phyloP scores from a whole-genome alignment of 164 flowering plant species.

The Magnolia officinalis region DNA sequence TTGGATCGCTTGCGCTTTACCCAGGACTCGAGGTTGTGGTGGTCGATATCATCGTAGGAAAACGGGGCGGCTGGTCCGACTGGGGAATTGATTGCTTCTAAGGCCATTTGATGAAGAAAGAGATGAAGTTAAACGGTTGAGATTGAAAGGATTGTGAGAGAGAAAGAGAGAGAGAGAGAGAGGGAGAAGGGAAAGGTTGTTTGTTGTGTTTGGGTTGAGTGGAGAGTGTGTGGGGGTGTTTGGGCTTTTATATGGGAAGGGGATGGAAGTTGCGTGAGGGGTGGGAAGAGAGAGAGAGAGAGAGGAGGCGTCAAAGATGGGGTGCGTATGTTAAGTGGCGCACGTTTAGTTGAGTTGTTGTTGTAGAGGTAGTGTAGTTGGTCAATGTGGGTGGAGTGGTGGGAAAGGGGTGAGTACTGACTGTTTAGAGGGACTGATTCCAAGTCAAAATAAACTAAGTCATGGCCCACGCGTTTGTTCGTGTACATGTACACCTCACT shows the following conservation, averaged over 20 bases:
- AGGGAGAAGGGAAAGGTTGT: not conserved
- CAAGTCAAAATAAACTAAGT: not conserved
- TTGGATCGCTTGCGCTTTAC: slow-evolving; percentile 54
- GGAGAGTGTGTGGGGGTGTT: slow-evolving; percentile 6
- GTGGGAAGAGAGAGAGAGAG: slow-evolving; percentile 14
- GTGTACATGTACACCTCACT: not conserved
- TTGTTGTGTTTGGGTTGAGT: not conserved
- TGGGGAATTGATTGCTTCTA: slow-evolving; percentile 46
- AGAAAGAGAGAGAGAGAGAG: not conserved
- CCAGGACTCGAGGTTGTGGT: slow-evolving; percentile 33
- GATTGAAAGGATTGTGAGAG: not conserved
- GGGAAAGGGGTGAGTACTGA: not conserved
- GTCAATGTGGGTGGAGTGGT: not conserved
- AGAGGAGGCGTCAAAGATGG: slow-evolving; percentile 3
- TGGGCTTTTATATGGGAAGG: not conserved
- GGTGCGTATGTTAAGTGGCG: slow-evolving; percentile 1
- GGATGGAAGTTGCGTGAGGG: slow-evolving; percentile 45
- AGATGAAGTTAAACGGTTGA: not conserved
- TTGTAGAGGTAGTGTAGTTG: not conserved
- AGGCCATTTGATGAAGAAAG: slow-evolving; percentile 25
- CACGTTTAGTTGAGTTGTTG: not conserved
- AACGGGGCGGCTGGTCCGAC: slow-evolving; percentile 21
- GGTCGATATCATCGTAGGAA: slow-evolving; percentile 15
- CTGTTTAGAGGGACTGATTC: not conserved
- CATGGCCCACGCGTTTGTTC: not conserved